Percentiles rank a stretch among this genome's conserved stretches.
Conservation (phyloP, 192 early-diverging fungal species). For the Fimicolochytrium jonesii region DNA sequence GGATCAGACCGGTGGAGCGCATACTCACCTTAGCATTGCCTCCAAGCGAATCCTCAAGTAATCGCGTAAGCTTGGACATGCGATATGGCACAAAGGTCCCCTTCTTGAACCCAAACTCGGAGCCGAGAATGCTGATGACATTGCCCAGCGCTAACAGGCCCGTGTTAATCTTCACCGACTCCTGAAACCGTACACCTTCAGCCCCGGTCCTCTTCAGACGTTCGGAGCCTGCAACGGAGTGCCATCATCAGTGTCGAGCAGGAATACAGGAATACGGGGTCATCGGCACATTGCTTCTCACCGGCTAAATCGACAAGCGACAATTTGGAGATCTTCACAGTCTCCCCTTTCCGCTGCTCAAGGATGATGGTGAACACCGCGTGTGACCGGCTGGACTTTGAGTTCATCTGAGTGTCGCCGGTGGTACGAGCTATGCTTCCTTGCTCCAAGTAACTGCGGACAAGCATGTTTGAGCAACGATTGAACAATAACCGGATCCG, state of each 20-base stretch:
- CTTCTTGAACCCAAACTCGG: slow-evolving; percentile 20
- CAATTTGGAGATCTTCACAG: slow-evolving; percentile 35
- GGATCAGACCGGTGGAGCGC: too few species aligned
- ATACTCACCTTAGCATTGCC: slow-evolving; percentile 64
- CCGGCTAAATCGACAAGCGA: slow-evolving; percentile 87
- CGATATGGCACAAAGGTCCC: slow-evolving; percentile 81
- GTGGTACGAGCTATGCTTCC: slow-evolving; percentile 44
- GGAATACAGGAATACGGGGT: not conserved
- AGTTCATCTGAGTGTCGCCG: slow-evolving; percentile 48
- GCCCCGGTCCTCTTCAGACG: slow-evolving; percentile 67
- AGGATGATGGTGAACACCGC: slow-evolving; percentile 48
- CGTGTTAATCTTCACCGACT: slow-evolving; percentile 77
- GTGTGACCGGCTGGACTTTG: slow-evolving; percentile 41
- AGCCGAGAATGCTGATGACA: slow-evolving; percentile 90
- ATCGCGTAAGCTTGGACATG: slow-evolving; percentile 86
- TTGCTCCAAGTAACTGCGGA: slow-evolving; percentile 32
- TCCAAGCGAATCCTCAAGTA: slow-evolving; percentile 68
- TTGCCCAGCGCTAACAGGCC: slow-evolving; percentile 94
- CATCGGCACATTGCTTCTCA: not conserved
- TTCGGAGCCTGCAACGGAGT: slow-evolving; percentile 57
- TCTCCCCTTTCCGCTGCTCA: slow-evolving; percentile 24
- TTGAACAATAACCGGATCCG: not conserved
- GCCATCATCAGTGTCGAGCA: not conserved
- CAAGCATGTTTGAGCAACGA: not conserved
- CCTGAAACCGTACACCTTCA: slow-evolving; percentile 54